Evolutionary conservation across 371 early-diverging fungal species (phyloP), one percentile per base, ranked within the genome.

Genomic region (Modicella reniformis): DNA sequence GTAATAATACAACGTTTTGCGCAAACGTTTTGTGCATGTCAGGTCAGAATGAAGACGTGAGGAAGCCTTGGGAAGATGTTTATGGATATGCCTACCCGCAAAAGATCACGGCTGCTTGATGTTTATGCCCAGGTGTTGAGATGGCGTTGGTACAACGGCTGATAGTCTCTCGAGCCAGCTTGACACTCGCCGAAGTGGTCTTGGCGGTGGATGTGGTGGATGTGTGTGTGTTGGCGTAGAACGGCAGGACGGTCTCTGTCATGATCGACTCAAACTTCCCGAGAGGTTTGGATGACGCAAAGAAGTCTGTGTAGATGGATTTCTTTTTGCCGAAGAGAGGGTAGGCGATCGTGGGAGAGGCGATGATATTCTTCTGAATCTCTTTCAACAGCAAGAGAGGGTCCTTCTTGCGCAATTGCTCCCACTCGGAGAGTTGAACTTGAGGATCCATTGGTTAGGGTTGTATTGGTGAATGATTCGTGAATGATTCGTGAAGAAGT

Each of bases 171-270:
- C 74, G 37, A 12, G 74, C 68, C 5, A 49, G 41, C 21, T 64
- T 63, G 19, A 74, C 74, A 28, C 65, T 65, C 48, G 33, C 23
- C 0, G 68, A 64, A 5, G 74, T 74, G 41, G 25, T 32, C 50
- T 68, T 74, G 28, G 74, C 59, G 9, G 74, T 56, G 0, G 74
- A 74, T 15, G 74, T 74, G n/a, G 68, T 74, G 3, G 74, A 64
- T 2, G 74, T 74, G n/a, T 74, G 74, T 1, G 74, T 74, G 52
- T 74, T 74, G 48, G 74, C 74, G 13, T 74, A 74, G 52, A 57
- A 69, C 0, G 70, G 74, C n/a, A 74, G 25, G 32, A 74, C 69
- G 0, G 32, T 47, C 25, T 65, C 58, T 5, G 40, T 12, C 61
- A 74, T 74, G 40, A 65, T 61, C 21, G 69, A 37, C 26, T 74